Evolutionary conservation across 495 filamentous ascomycete genomes (phyloP).

Genomic region (Neurospora sp.): DNA sequence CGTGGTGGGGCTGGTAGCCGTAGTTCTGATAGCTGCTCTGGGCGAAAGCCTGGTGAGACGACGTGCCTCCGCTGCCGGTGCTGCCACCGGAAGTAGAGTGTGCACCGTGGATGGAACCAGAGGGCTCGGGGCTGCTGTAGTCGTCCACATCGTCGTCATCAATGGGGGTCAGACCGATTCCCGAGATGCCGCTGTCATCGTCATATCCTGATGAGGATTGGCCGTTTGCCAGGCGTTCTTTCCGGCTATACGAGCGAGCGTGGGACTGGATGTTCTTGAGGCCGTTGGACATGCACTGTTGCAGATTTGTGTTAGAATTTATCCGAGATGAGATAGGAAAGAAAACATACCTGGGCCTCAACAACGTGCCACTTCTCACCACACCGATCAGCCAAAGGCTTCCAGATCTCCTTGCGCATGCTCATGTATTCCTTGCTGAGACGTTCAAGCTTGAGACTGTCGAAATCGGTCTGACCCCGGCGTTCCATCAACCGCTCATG

Average conservation of each 20-base stretch:
- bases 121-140: constrained; percentile 36
- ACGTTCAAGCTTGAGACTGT: constrained; percentile 52
- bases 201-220: constrained; percentile 33
- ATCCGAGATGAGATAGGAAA: neutral
- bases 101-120: constrained; percentile 9
- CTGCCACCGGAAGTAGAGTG: constrained; percentile 26
- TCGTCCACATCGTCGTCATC: constrained; percentile 36
- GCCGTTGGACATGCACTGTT: constrained; percentile 47
- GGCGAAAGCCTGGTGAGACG: constrained; percentile 16
- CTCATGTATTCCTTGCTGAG: constrained; percentile 59
- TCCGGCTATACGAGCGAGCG: constrained; percentile 39
- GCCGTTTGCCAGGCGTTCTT: constrained; percentile 39
- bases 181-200: constrained; percentile 39
- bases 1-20: constrained; percentile 23
- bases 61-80: constrained; percentile 22
- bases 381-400: constrained; percentile 46
- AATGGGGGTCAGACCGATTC: constrained; percentile 39
- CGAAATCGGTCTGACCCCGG: constrained; percentile 55
- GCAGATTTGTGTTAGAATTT: constrained; percentile 3
- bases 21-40: constrained; percentile 10
- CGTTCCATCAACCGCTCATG: constrained; percentile 66
- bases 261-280: constrained; percentile 48
- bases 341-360: constrained; percentile 54
- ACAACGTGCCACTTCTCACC: constrained; percentile 63
- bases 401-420: constrained; percentile 64